These are phyloP conservation scores for Dendrocalamus sinicus DNA, from an alignment of 176 grass and related monocot species.

Conservation along the genomic window DNA sequence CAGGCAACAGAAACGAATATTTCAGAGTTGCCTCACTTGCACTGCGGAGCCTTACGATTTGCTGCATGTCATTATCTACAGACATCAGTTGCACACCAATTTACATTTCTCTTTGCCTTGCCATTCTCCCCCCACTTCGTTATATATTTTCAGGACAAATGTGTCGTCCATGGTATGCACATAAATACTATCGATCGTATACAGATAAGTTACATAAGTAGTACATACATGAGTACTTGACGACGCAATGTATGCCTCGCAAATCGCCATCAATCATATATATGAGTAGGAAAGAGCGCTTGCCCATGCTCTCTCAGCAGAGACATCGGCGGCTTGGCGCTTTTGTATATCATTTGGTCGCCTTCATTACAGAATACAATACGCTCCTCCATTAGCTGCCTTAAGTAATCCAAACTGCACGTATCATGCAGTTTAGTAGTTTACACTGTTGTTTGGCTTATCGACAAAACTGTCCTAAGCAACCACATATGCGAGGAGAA, in stretches of 20 bases:
- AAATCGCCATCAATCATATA: background rate
- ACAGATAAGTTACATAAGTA: too few relatives aligned
- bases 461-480: background rate
- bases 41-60: background rate
- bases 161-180: background rate
- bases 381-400: background rate
- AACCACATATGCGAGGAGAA: background rate
- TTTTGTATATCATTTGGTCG: background rate
- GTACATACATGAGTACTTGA: too few relatives aligned
- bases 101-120: background rate
- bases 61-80: background rate
- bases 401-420: slow-evolving; percentile 23
- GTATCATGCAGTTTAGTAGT: background rate
- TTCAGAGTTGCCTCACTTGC: background rate
- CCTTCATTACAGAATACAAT: background rate
- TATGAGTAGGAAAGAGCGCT: background rate
- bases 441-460: background rate
- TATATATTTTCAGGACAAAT: background rate
- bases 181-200: background rate
- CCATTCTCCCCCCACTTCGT: background rate
- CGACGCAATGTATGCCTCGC: background rate
- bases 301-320: background rate
- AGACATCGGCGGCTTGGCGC: too few relatives aligned
- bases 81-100: background rate
- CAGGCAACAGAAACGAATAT: background rate